Evolutionary conservation across 2,329 filamentous ascomycete species (phyloP), one percentile per base, ranked within the genome.

Genomic region (Trichoderma arundinaceum): DNA sequence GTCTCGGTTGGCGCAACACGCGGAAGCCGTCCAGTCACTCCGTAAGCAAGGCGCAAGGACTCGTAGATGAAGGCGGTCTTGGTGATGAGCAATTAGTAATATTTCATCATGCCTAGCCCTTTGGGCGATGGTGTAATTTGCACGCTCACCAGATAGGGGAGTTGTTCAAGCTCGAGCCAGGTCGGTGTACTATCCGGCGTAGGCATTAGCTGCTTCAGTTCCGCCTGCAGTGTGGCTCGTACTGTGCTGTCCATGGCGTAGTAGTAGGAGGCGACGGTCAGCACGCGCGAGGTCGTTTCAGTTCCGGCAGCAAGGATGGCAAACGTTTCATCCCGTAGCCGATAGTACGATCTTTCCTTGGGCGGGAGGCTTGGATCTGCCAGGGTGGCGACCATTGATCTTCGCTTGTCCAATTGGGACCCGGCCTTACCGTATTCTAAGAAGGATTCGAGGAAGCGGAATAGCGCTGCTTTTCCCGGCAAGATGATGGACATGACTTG

Each of bases 1-100:
- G 69, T 56, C 32, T 74, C 69, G 19, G 71, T 64, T 1, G 72
- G 72, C 0, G 73, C 72, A 12, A 76, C 72, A 3, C 76, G 71
- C 13, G 74, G 73, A 7, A 76, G 46, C 4, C 68, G 67, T 15
- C 52, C 54, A 9, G 65, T 56, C 10, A 67, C 44, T 38, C 68
- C 67, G 49, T 63, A 67, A 28, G 67, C 61, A 15, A 70, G 44
- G 13, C 69, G 67, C 35, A 70, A 19, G 33, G 44, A 56, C 54
- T 70, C 69, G n/a, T 60, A 44, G n/a, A 70, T 64, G 48, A 69
- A 66, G 51, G 62, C 69, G 35, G 43, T 66, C 68, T 69, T 38
- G 6, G 54, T 28, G 43, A 51, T 17, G 38, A 17, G 13, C 13
- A 12, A 39, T 51, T 2, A 65, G 53, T 19, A 32, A 22, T 8